These are phyloP conservation scores for Capsella rubella DNA, from an alignment of 441 rosid species.

Conservation along the genomic window DNA sequence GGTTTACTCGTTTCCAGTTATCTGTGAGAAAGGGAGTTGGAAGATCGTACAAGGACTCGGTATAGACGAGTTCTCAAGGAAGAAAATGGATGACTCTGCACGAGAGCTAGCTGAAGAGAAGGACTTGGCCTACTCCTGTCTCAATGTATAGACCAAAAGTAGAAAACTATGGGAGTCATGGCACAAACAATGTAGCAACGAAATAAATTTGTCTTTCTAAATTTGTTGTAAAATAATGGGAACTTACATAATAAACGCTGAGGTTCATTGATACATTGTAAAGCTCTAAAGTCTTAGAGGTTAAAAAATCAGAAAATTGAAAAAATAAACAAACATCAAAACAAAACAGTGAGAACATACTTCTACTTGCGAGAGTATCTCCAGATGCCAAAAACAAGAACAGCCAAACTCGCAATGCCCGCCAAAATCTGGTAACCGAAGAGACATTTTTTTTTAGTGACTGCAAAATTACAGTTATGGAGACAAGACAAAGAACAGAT, in stretches of 20 bases:
- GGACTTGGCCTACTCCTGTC: constrained; percentile 63
- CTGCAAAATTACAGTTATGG: constrained; percentile 5
- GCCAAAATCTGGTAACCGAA: constrained; percentile 61
- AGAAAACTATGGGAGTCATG: neutral
- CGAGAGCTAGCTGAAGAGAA: constrained; percentile 82
- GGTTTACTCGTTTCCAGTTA: constrained; percentile 82
- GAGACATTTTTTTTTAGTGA: constrained; percentile 8
- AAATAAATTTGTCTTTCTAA: constrained; percentile 29
- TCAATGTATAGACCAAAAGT: constrained; percentile 37
- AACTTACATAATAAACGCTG: constrained; percentile 37
- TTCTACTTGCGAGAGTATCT: constrained; percentile 65
- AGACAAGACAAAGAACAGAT: neutral
- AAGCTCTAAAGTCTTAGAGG: constrained; percentile 3
- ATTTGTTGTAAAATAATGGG: constrained; percentile 17
- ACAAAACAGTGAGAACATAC: neutral
- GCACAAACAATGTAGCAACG: constrained; percentile 27
- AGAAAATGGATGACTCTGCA: constrained; percentile 79
- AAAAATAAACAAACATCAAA: neutral
- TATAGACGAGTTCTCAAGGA: constrained; percentile 76
- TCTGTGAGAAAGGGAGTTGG: constrained; percentile 79
- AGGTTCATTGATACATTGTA: constrained; percentile 25
- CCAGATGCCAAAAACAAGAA: constrained; percentile 66
- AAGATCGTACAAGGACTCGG: constrained; percentile 71
- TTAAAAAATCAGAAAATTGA: neutral
- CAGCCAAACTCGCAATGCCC: constrained; percentile 63